A percentile compares a stretch with the other conserved stretches of the same genome.
Evolutionary conservation across 2,329 filamentous ascomycete species (phyloP).

Genomic region (Magnaporthales sp.): DNA sequence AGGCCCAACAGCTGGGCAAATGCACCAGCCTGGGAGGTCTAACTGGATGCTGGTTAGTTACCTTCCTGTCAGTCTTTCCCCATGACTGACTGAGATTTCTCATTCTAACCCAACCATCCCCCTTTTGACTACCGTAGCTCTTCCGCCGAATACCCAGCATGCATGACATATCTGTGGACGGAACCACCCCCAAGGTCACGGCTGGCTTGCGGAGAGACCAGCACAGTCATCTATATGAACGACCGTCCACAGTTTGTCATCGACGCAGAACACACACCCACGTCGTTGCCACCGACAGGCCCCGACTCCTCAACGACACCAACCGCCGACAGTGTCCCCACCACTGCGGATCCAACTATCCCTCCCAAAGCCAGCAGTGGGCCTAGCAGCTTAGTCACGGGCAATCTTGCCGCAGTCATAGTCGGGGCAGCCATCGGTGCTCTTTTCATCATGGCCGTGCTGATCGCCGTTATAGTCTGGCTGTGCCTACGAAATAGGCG

Average conservation of each 20-base stretch:
- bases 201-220: conserved; percentile 23
- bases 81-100: background rate
- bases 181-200: conserved; percentile 22
- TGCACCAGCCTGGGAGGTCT: conserved; percentile 18
- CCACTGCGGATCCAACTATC: background rate
- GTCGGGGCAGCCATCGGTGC: background rate
- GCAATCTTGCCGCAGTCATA: background rate
- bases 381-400: background rate
- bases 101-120: background rate
- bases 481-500: background rate
- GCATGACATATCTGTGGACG: conserved; percentile 28
- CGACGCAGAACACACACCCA: conserved; percentile 13
- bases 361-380: background rate
- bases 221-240: conserved; percentile 22
- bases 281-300: too few species aligned
- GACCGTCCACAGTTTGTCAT: conserved; percentile 24
- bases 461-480: background rate
- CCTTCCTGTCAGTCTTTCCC: too few species aligned
- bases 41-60: conserved; percentile 28
- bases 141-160: conserved; percentile 13
- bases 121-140: background rate
- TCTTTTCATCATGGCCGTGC: background rate
- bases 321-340: background rate
- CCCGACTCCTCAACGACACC: background rate
- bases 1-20: conserved; percentile 18